Conservation (phyloP, 805 yeast genomes). For the Ogataea nonfermentans region DNA sequence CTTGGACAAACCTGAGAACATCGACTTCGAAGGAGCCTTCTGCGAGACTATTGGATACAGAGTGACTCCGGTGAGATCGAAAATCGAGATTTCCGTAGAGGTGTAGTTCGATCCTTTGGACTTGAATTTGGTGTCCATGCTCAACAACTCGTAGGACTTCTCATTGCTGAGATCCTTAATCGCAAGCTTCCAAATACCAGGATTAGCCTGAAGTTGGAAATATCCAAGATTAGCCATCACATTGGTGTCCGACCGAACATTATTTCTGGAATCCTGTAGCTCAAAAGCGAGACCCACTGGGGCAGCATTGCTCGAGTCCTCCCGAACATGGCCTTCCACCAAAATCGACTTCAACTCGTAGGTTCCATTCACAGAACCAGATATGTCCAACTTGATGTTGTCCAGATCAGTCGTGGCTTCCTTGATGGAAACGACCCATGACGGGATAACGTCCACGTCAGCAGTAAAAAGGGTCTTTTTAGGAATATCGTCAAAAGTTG, state of each 20-base stretch:
- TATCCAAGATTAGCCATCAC: slow-evolving; percentile 85
- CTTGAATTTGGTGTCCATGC: slow-evolving; percentile 1
- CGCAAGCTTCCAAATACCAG: slow-evolving; percentile 64
- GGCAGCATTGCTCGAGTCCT: slow-evolving; percentile 30
- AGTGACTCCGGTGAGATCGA: slow-evolving; percentile 37
- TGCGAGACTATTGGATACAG: slow-evolving; percentile 45
- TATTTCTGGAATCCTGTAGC: slow-evolving; percentile 26
- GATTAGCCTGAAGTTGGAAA: slow-evolving; percentile 69
- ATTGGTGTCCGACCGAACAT: slow-evolving; percentile 49
- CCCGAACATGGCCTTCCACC: slow-evolving; percentile 72
- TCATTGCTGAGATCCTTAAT: slow-evolving; percentile 44
- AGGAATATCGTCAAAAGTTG: slow-evolving; percentile 50
- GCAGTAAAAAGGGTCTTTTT: slow-evolving; percentile 49
- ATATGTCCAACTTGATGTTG: slow-evolving; percentile 48
- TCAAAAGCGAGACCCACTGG: slow-evolving; percentile 56
- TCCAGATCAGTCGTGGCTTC: slow-evolving; percentile 59
- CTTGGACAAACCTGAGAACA: neutral
- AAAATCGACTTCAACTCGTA: slow-evolving; percentile 54
- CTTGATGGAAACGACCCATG: slow-evolving; percentile 65
- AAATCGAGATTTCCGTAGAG: slow-evolving; percentile 1
- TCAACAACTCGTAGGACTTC: neutral
- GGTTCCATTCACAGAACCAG: slow-evolving; percentile 41
- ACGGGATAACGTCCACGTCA: slow-evolving; percentile 57
- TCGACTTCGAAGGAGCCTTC: neutral
- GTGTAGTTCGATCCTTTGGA: neutral